Conservation (phyloP, 805 yeast species). For the Isabelozyma rhagii region DNA sequence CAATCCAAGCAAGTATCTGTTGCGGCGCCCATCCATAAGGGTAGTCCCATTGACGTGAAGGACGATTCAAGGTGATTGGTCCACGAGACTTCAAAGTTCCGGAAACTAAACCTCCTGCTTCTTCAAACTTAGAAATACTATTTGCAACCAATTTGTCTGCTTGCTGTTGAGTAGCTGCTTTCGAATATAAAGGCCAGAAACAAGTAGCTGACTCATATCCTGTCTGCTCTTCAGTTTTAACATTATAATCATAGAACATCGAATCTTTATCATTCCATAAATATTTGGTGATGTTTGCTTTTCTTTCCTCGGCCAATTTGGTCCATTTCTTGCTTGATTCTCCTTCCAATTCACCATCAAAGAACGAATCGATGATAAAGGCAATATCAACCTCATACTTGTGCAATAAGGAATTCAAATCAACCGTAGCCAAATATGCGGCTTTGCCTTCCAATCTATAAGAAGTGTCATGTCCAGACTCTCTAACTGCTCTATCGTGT, state of each 20-base stretch:
- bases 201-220: slow-evolving; percentile 83
- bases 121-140: slow-evolving; percentile 71
- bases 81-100: slow-evolving; percentile 80
- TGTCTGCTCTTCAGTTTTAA: slow-evolving; percentile 51
- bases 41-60: slow-evolving; percentile 97
- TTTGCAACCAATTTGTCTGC: slow-evolving; percentile 59
- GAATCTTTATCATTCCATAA: slow-evolving; percentile 82
- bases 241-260: slow-evolving; percentile 81
- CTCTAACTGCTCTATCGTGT: slow-evolving; percentile 94
- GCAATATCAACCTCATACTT: slow-evolving; percentile 90
- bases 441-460: slow-evolving; percentile 87
- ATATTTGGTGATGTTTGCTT: slow-evolving; percentile 56
- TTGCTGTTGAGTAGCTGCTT: slow-evolving; percentile 60
- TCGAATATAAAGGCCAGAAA: slow-evolving; percentile 91
- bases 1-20: slow-evolving; percentile 92
- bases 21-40: slow-evolving; percentile 99
- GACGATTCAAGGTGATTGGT: slow-evolving; percentile 61
- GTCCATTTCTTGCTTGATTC: slow-evolving; percentile 62
- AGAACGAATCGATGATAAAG: slow-evolving; percentile 51
- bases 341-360: slow-evolving; percentile 44
- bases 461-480: slow-evolving; percentile 93
- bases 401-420: slow-evolving; percentile 78
- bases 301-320: slow-evolving; percentile 53
- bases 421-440: slow-evolving; percentile 88
- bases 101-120: slow-evolving; percentile 83